Percentiles rank a stretch among this genome's conserved stretches.
phyloP scores from a whole-genome alignment of 2,329 filamentous ascomycete species.

The Herpotrichia juniperi region DNA sequence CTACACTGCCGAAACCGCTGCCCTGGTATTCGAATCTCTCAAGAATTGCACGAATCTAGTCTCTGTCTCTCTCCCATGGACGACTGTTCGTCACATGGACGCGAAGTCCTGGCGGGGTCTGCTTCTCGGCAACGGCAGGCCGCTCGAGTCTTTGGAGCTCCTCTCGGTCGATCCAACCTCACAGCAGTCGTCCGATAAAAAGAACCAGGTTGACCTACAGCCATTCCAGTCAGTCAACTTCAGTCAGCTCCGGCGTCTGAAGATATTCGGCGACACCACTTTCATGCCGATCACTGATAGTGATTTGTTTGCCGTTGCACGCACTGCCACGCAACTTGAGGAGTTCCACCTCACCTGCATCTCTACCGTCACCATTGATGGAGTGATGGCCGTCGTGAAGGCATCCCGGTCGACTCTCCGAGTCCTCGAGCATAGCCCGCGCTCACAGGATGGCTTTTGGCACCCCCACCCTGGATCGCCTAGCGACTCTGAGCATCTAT shows the following conservation, averaged over 20 bases:
- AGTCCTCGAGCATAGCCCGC: slow-evolving; percentile 60
- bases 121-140: slow-evolving; percentile 50
- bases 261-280: slow-evolving; percentile 61
- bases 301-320: slow-evolving; percentile 57
- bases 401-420: slow-evolving; percentile 55
- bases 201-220: slow-evolving; percentile 50
- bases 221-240: slow-evolving; percentile 58
- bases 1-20: slow-evolving; percentile 57
- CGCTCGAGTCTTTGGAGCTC: slow-evolving; percentile 59
- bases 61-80: slow-evolving; percentile 60
- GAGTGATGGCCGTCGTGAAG: slow-evolving; percentile 59
- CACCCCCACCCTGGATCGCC: slow-evolving; percentile 56
- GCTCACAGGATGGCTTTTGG: slow-evolving; percentile 58
- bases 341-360: slow-evolving; percentile 61
- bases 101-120: slow-evolving; percentile 56
- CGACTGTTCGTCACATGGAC: slow-evolving; percentile 56
- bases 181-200: slow-evolving; percentile 48
- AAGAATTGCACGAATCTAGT: slow-evolving; percentile 55
- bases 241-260: slow-evolving; percentile 56
- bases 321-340: slow-evolving; percentile 57
- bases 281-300: slow-evolving; percentile 58
- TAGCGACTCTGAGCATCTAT: slow-evolving; percentile 54
- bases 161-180: slow-evolving; percentile 56
- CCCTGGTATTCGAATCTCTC: slow-evolving; percentile 56
- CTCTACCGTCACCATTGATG: slow-evolving; percentile 59